Base-by-base conservation (phyloP, 331 rosid species). In the Prunus yedoensis region DNA sequence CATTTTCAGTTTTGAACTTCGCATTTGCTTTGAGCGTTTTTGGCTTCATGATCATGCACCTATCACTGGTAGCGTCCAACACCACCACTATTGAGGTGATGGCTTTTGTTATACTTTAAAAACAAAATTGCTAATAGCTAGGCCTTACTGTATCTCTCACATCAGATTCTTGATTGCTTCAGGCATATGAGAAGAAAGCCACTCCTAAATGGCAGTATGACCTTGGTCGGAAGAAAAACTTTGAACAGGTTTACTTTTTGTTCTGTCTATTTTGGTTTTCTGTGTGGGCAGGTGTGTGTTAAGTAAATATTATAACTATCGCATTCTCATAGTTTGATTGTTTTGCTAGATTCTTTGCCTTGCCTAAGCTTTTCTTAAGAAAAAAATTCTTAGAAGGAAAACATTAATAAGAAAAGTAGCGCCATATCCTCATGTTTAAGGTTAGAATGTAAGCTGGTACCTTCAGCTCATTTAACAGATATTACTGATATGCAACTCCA, bases 21-120 rank as follows among this genome's bases (percentile, higher is more conserved):
- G 87, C 91, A 38, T 90, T 90, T 65, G 72, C 85, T 11, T 46
- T 88, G 73, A 89, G 94, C 47, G 79, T 91, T 71, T 28, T 87
- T 86, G 90, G 97, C 57, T 91, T 91, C 77, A 72, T 82, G 79
- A 83, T 87, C 71, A 79, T 91, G 93, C 97, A 91, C 85, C 51
- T 89, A 38, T 83, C 84, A 12, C 72, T 89, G 59, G 88, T 89
- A 66, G 77, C 82, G 13, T 66, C 85, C 74, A 91, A 91, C 78
- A 89, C 97, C 21, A 84, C 94, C 70, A 89, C 91, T 58, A 86
- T 87, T 45, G 94, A 91, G 92, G 97, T 91, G 70, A 78, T 74
- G 32, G 35, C 62, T 68, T 83, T 76, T 45, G 20, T 18, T 56
- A 53, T 45, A 8, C 57, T 30, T 17, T 5, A 0, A 32, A 32